Conservation (phyloP, 2,329 filamentous ascomycete species). For the Aspergillus fructus region DNA sequence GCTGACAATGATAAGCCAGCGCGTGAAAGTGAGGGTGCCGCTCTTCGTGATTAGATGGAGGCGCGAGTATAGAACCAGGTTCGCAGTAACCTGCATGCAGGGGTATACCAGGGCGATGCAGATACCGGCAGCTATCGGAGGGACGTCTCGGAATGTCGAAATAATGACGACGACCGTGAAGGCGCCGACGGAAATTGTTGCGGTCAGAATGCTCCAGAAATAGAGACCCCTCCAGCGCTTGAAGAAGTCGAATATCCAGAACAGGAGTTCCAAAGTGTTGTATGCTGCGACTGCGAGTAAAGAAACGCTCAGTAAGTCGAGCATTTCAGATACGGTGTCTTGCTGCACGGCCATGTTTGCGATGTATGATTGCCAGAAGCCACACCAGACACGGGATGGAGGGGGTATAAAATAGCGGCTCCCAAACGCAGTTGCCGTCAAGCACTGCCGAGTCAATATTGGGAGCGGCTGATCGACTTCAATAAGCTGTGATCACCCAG, state of each 20-base stretch:
- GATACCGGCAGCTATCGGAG: not conserved
- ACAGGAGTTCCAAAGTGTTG: conserved; percentile 44
- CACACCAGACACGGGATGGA: not conserved
- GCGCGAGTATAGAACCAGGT: conserved; percentile 47
- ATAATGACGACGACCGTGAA: conserved; percentile 29
- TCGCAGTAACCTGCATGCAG: conserved; percentile 41
- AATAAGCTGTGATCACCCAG: too few species aligned
- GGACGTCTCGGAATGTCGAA: not conserved
- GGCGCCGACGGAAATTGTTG: conserved; percentile 37
- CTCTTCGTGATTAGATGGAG: conserved; percentile 43
- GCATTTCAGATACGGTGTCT: not conserved
- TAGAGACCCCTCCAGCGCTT: conserved; percentile 43
- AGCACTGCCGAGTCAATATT: too few species aligned
- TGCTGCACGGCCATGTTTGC: not conserved
- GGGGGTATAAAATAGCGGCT: too few species aligned
- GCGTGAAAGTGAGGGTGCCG: conserved; percentile 33
- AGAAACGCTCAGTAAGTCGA: not conserved
- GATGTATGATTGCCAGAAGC: not conserved
- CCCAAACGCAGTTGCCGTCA: too few species aligned
- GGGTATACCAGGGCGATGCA: conserved; percentile 33
- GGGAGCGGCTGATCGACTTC: too few species aligned
- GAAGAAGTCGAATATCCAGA: conserved; percentile 46
- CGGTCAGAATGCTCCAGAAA: conserved; percentile 46
- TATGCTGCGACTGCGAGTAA: conserved; percentile 26
- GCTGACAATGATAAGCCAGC: conserved; percentile 44